These are phyloP conservation scores for Phyllosticta capitalensis DNA, from an alignment of 2,329 filamentous ascomycete genomes.

Conservation along the genomic window DNA sequence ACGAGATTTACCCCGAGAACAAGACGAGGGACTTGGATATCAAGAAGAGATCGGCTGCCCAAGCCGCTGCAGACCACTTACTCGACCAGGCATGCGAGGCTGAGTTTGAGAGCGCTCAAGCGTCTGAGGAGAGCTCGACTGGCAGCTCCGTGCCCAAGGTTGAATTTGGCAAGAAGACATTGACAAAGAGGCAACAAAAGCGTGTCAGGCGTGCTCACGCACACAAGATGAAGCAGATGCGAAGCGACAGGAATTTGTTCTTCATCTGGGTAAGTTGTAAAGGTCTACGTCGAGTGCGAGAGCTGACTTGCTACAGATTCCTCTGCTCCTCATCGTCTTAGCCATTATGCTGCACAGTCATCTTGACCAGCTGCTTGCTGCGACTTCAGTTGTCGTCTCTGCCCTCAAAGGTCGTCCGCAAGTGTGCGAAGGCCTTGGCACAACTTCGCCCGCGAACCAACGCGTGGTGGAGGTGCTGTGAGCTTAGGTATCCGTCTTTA, in stretches of 20 bases:
- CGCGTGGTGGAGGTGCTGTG: not conserved
- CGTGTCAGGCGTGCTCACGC: constrained; percentile 38
- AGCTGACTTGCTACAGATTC: constrained; percentile 21
- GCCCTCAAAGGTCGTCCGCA: not conserved
- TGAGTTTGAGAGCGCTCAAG: constrained; percentile 42
- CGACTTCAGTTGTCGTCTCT: constrained; percentile 1
- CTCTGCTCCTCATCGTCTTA: constrained; percentile 38
- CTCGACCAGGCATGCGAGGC: constrained; percentile 49
- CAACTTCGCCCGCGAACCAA: not conserved
- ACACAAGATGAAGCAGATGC: constrained; percentile 38
- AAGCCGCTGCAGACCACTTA: constrained; percentile 49
- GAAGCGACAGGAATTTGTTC: constrained; percentile 43
- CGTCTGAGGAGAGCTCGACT: constrained; percentile 22
- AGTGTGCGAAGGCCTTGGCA: not conserved
- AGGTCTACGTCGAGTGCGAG: not conserved
- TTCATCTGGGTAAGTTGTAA: constrained; percentile 42
- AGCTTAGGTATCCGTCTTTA: too few species aligned
- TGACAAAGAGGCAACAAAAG: constrained; percentile 38
- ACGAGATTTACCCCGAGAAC: constrained; percentile 61
- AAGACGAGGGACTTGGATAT: constrained; percentile 22
- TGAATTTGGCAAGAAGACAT: constrained; percentile 32
- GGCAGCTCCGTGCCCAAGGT: constrained; percentile 14
- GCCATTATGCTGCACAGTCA: constrained; percentile 43
- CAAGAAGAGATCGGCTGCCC: constrained; percentile 50
- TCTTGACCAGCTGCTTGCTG: constrained; percentile 36